phyloP scores from a whole-genome alignment of 257 asterid species.

The Mitragyna speciosa region DNA sequence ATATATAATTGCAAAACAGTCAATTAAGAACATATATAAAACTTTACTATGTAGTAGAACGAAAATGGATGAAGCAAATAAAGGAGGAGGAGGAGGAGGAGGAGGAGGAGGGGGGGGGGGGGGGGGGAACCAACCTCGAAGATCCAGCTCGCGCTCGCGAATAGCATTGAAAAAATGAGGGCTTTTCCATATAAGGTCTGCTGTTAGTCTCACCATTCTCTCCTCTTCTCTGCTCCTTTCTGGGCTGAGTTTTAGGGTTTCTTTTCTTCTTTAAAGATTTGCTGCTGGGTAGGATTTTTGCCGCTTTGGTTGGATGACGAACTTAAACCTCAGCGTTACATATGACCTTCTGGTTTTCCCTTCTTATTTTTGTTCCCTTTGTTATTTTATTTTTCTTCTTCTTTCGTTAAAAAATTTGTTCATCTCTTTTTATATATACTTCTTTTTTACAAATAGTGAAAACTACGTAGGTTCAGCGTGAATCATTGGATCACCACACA shows the following conservation, averaged over 20 bases:
- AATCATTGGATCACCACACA: no score
- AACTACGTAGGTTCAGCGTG: no score
- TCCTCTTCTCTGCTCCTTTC: neutral
- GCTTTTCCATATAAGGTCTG: constrained; percentile 89
- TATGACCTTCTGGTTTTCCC: neutral
- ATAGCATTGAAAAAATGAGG: constrained; percentile 95
- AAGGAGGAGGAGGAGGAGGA: neutral
- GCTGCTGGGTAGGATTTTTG: neutral
- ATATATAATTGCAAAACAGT: neutral
- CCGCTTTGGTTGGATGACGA: constrained; percentile 13
- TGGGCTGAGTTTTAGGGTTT: neutral
- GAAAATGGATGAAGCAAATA: neutral
- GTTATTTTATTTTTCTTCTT: no score
- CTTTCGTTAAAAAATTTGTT: no score
- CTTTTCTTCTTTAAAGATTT: neutral
- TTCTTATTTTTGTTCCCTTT: no score
- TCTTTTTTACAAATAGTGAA: no score
- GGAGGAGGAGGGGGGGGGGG: no score
- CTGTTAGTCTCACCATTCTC: constrained; percentile 84
- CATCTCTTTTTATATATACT: no score
- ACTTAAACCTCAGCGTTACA: constrained; percentile 9
- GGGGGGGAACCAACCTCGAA: constrained; percentile 56
- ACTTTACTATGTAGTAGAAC: no score
- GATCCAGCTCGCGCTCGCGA: constrained; percentile 92
- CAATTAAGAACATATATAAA: neutral